Evolutionary conservation across 1,284 basidiomycete species (phyloP).

Genomic region (Microbotryum silenes-acaulis): DNA sequence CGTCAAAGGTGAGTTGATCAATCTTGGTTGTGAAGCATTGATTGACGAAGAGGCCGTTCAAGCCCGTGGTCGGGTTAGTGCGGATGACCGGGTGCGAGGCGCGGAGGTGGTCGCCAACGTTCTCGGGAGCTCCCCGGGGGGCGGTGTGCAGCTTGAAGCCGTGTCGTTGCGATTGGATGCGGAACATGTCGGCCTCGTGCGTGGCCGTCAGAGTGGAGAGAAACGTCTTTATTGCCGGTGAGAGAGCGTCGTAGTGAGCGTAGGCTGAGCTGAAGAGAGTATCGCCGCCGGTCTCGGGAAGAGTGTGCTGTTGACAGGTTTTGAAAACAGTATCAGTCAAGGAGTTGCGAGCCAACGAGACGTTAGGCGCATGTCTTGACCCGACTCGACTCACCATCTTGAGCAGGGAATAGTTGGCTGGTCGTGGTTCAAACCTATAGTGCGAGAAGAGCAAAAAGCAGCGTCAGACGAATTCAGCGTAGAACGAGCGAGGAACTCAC

Average conservation of each 20-base stretch:
- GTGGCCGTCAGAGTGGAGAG: conserved; percentile 55
- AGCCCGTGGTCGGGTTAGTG: conserved; percentile 56
- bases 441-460: conserved; percentile 47
- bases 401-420: conserved; percentile 51
- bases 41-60: conserved; percentile 60
- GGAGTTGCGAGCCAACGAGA: conserved; percentile 28
- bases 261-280: conserved; percentile 38
- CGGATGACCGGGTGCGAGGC: conserved; percentile 37
- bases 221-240: conserved; percentile 52
- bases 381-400: conserved; percentile 29
- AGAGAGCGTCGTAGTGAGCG: conserved; percentile 43
- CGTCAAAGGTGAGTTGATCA: conserved; percentile 53
- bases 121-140: conserved; percentile 52
- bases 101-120: conserved; percentile 50
- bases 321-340: conserved; percentile 34
- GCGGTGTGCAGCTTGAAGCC: conserved; percentile 36
- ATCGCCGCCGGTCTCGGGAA: conserved; percentile 50
- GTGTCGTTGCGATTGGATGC: conserved; percentile 37
- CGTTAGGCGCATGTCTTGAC: conserved; percentile 36
- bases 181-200: conserved; percentile 53
- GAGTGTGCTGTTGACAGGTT: conserved; percentile 46
- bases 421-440: conserved; percentile 62
- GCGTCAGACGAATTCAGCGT: neutral
- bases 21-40: conserved; percentile 57
- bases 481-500: neutral